Evolutionary conservation across 2,329 filamentous ascomycete species (phyloP), one percentile per base, ranked within the genome.

Genomic region (Sporothrix dimorphospora): DNA sequence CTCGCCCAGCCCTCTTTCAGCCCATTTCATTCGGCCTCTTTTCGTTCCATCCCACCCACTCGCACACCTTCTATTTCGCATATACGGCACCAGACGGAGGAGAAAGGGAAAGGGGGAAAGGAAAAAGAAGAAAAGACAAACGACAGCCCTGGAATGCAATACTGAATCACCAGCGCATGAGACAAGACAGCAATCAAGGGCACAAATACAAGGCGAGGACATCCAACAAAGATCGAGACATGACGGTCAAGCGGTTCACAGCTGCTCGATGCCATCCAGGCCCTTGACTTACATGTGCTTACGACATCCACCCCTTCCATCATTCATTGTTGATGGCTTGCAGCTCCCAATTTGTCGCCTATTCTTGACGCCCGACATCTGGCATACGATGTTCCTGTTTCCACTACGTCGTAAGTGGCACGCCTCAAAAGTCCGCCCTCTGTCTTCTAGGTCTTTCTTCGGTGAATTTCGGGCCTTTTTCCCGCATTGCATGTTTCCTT

Each of bases 101-200:
- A 19, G 11, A 57, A 57, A 34, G 5, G 9, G 16, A 4, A 57
- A 34, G 30, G 16, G 24, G 21, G 24, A n/a, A 19, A 57, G 27
- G 38, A 38, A 59, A 57, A 24, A 19, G 19, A 19, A 57, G 5
- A 59, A 4, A 24, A 3, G 6, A 61, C 9, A 24, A 21, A 9
- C 1, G 14, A 34, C 24, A 30, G 3, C 27, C 42, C 16, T 47
- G 61, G 61, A 49, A 66, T 47, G 61, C 27, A 34, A 66, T 34
- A 30, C 27, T 47, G 63, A 30, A 30, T 66, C 63, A 21, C 24
- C 63, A 66, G 8, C 63, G 42, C 63, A 66, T 49, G 24, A 66
- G 42, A 66, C 63, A 49, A 49, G 63, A 49, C 63, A 49, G n/a
- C 24, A 42, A n/a, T 2, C 3, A 47, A 30, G 40, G 40, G 19